Conservation (phyloP, 768 basidiomycete species). For the Leccinellum albellum region DNA sequence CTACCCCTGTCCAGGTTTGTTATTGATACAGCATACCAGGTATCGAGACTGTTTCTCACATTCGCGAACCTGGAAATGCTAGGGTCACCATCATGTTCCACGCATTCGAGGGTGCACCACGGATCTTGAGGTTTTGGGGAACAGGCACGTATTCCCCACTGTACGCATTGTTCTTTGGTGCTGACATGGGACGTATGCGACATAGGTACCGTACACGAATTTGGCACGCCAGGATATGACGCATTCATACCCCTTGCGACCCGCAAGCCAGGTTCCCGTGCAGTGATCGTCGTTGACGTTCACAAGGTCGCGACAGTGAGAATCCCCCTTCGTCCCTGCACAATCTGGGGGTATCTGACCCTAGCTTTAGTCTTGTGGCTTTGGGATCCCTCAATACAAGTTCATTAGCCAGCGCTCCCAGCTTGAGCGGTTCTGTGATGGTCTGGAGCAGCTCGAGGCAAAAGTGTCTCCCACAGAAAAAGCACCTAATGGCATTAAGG, state of each 20-base stretch:
- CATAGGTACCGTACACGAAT: conserved; percentile 56
- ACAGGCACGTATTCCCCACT: conserved; percentile 36
- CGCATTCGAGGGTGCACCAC: conserved; percentile 58
- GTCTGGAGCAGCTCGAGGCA: conserved; percentile 43
- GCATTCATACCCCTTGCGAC: conserved; percentile 41
- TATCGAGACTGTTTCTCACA: conserved; percentile 55
- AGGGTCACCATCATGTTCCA: conserved; percentile 60
- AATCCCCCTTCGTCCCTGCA: not conserved
- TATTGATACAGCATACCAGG: conserved; percentile 30
- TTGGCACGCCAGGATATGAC: conserved; percentile 60
- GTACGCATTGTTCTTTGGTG: not conserved
- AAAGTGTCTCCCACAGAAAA: conserved; percentile 13
- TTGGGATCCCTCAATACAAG: conserved; percentile 55
- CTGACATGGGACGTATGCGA: not conserved
- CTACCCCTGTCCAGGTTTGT: not conserved
- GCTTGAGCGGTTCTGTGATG: conserved; percentile 43
- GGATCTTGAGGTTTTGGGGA: conserved; percentile 58
- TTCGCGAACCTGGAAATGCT: conserved; percentile 54
- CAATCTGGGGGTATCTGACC: not conserved
- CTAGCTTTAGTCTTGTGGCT: conserved; percentile 59
- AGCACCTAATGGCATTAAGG: conserved; percentile 44
- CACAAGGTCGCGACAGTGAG: conserved; percentile 52
- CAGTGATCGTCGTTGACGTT: conserved; percentile 58
- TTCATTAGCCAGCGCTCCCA: conserved; percentile 54
- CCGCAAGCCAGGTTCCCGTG: conserved; percentile 55